Evolutionary conservation across 441 rosid species (phyloP), one percentile per base, ranked within the genome.

Genomic region (Adansonia grandidieri): DNA sequence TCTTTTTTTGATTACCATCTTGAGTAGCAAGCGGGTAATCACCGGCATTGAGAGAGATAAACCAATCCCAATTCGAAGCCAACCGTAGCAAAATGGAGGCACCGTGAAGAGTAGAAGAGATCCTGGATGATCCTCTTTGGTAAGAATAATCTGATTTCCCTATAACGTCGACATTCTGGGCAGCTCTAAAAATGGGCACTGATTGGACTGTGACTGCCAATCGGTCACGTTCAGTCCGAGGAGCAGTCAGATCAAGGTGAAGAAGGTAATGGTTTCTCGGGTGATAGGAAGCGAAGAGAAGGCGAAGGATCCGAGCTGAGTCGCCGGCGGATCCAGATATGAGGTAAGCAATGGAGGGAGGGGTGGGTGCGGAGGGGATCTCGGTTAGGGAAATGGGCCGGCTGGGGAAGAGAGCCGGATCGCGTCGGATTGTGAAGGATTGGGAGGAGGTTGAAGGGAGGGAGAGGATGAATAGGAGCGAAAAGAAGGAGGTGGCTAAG

Each of bases 11-110:
- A 70, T 75, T 85, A 95, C 99, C 99, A 82, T 96, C 99, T 88
- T 94, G 99, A 47, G 96, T 87, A 77, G 92, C 82, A 76, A 96
- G 99, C 57, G 98, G 99, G 79, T 96, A 96, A 85, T 96, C 97
- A 11, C 85, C 89, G 9, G 90, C 92, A 24, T 65, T 79, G 58
- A 96, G 91, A 82, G 71, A 85, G 72, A 96, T 76, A 77, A 96
- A 93, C 99, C 98, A 96, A 85, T 96, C 95, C 99, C 99, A 96
- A 54, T 67, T 82, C 32, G 86, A 82, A 0, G 94, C 86, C 58
- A 96, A 82, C 78, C 91, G 88, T 63, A 96, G 86, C 80, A 94
- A 87, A 76, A 94, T 85, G 67, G 98, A 89, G 17, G 97, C 99
- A 42, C 96, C 99, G 70, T 92, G 98, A 71, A 96, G 90, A 60